Conservation (phyloP, 2,329 filamentous ascomycete genomes). For the Epichloe sibirici region DNA sequence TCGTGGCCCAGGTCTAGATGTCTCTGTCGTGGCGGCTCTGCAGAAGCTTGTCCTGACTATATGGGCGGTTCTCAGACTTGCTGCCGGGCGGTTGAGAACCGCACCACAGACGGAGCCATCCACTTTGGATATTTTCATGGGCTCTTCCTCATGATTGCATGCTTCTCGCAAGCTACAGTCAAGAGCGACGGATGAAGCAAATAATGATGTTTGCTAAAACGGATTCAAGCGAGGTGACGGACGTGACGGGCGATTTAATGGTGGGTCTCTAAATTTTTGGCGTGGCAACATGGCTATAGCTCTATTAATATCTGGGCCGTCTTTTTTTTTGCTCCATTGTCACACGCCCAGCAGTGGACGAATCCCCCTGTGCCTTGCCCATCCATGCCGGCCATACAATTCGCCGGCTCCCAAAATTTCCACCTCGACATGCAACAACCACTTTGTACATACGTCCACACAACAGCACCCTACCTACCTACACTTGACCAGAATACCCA, state of each 20-base stretch:
- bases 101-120: constrained; percentile 48
- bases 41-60: constrained; percentile 16
- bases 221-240: neutral
- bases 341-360: neutral
- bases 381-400: constrained; percentile 10
- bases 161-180: constrained; percentile 1
- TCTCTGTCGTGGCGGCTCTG: constrained; percentile 10
- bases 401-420: constrained; percentile 13
- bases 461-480: neutral
- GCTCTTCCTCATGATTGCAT: constrained; percentile 37
- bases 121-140: constrained; percentile 49
- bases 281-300: neutral
- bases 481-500: neutral
- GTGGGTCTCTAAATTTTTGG: constrained; percentile 1
- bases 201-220: neutral
- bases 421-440: constrained; percentile 4
- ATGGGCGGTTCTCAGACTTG: constrained; percentile 12
- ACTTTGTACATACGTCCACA: neutral
- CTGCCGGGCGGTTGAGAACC: constrained; percentile 34
- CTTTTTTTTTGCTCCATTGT: neutral
- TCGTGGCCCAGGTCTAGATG: constrained; percentile 8
- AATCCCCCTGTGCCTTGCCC: neutral
- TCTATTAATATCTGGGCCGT: neutral
- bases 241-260: neutral
- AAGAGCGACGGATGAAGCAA: neutral